Conservation (phyloP, 177 flowering plant species). For the Vitis hybrid region DNA sequence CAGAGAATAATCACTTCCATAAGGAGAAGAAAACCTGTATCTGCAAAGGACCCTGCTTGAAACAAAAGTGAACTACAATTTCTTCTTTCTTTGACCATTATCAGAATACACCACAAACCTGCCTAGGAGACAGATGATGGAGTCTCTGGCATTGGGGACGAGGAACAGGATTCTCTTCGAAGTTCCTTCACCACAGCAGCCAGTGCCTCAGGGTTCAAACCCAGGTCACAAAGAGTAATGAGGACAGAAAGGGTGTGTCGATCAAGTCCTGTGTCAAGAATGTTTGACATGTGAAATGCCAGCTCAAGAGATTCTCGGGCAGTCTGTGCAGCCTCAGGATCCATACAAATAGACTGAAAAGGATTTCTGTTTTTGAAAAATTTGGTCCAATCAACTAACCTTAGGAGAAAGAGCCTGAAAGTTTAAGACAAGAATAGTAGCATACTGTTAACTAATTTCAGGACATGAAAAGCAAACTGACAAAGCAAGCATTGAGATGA, state of each 20-base stretch:
- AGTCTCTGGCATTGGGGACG: slow-evolving; percentile 10
- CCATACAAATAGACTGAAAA: slow-evolving; percentile 32
- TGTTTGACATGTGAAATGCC: slow-evolving; percentile 79
- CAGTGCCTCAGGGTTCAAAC: slow-evolving; percentile 76
- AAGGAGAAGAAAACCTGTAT: not conserved
- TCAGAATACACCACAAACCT: slow-evolving; percentile 4
- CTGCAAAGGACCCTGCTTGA: not conserved
- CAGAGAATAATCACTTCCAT: not conserved
- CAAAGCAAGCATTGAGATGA: not conserved
- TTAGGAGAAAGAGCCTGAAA: not conserved
- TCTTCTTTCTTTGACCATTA: not conserved
- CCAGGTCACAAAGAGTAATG: slow-evolving; percentile 75
- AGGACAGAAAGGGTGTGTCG: slow-evolving; percentile 90
- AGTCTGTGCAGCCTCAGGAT: slow-evolving; percentile 56
- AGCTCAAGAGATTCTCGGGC: slow-evolving; percentile 76
- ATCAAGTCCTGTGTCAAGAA: slow-evolving; percentile 85
- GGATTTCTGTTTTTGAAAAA: not conserved
- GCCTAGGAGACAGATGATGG: slow-evolving; percentile 18
- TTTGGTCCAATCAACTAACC: not conserved
- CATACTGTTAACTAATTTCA: not conserved
- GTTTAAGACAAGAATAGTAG: not conserved
- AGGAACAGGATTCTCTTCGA: slow-evolving; percentile 38
- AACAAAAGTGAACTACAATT: not conserved
- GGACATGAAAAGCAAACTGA: not conserved
- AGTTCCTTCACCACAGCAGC: slow-evolving; percentile 87